A percentile compares a stretch with the other conserved stretches of the same genome.
phyloP scores from a whole-genome alignment of 148 eudicot genomes.

The Amaranthus hypochondriacus region DNA sequence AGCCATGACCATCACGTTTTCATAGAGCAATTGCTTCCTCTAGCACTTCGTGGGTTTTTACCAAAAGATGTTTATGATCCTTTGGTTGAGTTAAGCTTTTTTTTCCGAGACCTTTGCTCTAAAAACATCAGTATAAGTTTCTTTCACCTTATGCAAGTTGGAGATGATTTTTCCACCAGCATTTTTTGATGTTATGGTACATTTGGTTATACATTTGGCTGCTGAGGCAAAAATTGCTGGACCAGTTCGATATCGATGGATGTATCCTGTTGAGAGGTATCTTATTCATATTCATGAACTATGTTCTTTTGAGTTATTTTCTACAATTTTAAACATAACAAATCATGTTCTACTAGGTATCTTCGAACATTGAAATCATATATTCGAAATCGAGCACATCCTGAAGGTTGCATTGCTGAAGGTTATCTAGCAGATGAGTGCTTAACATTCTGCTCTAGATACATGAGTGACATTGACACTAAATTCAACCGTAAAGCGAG shows the following conservation, averaged over 20 bases:
- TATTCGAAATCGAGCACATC: neutral
- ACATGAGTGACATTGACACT: constrained; percentile 18
- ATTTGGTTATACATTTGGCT: neutral
- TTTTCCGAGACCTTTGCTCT: too few species aligned
- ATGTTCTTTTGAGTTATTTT: neutral
- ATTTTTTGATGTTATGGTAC: constrained; percentile 9
- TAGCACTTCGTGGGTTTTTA: neutral
- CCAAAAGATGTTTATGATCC: too few species aligned
- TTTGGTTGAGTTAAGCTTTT: too few species aligned
- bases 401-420: constrained; percentile 13
- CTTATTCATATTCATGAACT: neutral
- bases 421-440: constrained; percentile 18
- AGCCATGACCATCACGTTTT: constrained; percentile 8
- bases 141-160: constrained; percentile 4
- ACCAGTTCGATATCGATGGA: too few species aligned
- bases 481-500: neutral
- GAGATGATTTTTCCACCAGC: constrained; percentile 6
- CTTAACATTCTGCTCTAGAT: constrained; percentile 20
- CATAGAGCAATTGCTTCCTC: constrained; percentile 12
- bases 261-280: constrained; percentile 3
- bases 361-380: neutral
- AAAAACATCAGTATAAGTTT: neutral
- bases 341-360: neutral
- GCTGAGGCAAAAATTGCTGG: too few species aligned
- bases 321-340: too few species aligned